Evolutionary conservation across 2,329 filamentous ascomycete species (phyloP).

Genomic region (Microdochium paspali): DNA sequence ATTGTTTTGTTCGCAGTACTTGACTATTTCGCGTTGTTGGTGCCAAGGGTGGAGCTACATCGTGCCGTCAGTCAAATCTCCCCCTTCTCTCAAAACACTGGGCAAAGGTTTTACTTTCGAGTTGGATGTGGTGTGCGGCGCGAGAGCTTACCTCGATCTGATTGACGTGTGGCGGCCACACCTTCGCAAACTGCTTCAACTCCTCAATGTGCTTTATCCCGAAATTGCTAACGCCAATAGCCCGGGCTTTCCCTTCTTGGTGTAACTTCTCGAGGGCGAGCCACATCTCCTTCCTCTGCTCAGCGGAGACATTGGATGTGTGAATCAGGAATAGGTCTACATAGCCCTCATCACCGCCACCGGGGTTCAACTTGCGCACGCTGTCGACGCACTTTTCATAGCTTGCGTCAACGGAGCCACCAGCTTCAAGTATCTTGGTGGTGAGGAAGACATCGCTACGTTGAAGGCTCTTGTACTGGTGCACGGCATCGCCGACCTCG

Average conservation of each 20-base stretch:
- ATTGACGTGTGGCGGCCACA: conserved; percentile 51
- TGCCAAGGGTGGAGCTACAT: conserved; percentile 64
- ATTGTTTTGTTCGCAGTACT: conserved; percentile 50
- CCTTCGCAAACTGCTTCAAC: conserved; percentile 53
- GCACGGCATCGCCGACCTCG: conserved; percentile 56
- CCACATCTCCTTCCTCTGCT: conserved; percentile 54
- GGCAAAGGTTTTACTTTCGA: too few relatives aligned
- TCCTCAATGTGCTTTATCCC: conserved; percentile 59
- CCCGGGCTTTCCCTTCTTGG: conserved; percentile 48
- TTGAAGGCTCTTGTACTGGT: conserved; percentile 37
- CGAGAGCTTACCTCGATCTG: conserved; percentile 63
- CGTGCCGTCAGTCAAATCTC: conserved; percentile 11
- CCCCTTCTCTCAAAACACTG: too few relatives aligned
- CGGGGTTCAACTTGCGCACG: conserved; percentile 36
- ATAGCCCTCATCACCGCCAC: conserved; percentile 47
- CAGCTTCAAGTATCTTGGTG: conserved; percentile 54
- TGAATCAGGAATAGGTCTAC: conserved; percentile 67
- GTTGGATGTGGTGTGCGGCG: too few relatives aligned
- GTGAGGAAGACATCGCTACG: conserved; percentile 58
- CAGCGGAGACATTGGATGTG: conserved; percentile 44
- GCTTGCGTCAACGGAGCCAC: conserved; percentile 43
- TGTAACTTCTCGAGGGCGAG: conserved; percentile 53
- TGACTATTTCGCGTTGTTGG: conserved; percentile 35
- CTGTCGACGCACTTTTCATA: conserved; percentile 52
- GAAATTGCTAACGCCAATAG: conserved; percentile 67